phyloP scores from a whole-genome alignment of 306 rosid species.

The Quercus parvula region DNA sequence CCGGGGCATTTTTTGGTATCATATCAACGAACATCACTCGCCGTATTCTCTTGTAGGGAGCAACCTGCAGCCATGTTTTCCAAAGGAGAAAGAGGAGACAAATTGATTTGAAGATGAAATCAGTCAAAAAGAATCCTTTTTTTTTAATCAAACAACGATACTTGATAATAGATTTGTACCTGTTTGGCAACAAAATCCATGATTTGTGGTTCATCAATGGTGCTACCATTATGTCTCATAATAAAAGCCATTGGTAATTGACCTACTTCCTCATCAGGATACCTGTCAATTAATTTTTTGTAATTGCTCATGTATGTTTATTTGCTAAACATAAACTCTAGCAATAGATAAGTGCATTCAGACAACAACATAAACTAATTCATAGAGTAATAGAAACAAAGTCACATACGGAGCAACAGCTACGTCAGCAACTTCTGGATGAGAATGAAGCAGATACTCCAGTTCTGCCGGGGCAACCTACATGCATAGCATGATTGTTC shows the following conservation, averaged over 20 bases:
- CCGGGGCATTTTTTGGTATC: slow-evolving; percentile 54
- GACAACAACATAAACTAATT: too few relatives aligned
- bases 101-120: too few relatives aligned
- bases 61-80: slow-evolving; percentile 37
- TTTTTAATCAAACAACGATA: too few relatives aligned
- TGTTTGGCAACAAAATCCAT: slow-evolving; percentile 51
- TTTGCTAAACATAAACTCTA: too few relatives aligned
- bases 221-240: slow-evolving; percentile 40
- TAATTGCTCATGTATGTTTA: background rate
- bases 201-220: slow-evolving; percentile 32
- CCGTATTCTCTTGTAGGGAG: slow-evolving; percentile 59
- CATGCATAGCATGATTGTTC: too few relatives aligned
- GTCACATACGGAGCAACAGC: slow-evolving; percentile 62
- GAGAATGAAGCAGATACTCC: slow-evolving; percentile 60
- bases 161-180: slow-evolving; percentile 23
- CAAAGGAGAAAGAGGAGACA: background rate
- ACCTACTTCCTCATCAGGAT: slow-evolving; percentile 73
- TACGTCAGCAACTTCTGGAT: slow-evolving; percentile 52
- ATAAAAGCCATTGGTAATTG: slow-evolving; percentile 69
- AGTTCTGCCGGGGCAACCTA: slow-evolving; percentile 78
- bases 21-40: slow-evolving; percentile 34
- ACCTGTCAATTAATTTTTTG: slow-evolving; percentile 23
- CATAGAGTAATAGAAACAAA: background rate
- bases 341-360: too few relatives aligned
- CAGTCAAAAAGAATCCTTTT: too few relatives aligned